Base-by-base conservation (phyloP, 2,329 filamentous ascomycete genomes). In the Hymenoscyphus fructigenus region DNA sequence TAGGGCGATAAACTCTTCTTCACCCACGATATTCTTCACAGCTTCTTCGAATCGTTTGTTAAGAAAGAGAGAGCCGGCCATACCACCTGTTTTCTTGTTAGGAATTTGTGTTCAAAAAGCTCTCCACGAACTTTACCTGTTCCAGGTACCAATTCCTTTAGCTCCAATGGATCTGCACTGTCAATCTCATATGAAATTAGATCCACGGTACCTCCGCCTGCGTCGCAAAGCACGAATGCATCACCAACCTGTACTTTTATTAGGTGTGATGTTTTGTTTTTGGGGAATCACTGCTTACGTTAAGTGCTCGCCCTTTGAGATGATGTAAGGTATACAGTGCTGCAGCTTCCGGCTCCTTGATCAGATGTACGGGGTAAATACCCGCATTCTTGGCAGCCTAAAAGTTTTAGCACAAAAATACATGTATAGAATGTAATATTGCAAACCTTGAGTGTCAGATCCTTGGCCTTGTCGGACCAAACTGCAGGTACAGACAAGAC, bases 401-500 rank as follows among this genome's bases (percentile, higher is more conserved):
- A 44, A 64, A 4, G 74, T 67, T 59, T 6, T 59, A 0, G 69
- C 69, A 2, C 34, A 23, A 0, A 71, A 47, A 3, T 17, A n/a
- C n/a, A n/a, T n/a, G n/a, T 17, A 15, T 10, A 41, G 15, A 15
- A 17, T 41, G 12, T 14, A 17, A 12, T 6, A 14, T 41, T 12
- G 36, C 5, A 41, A 14, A 14, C 9, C 15, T 78, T 75, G 57
- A 76, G 75, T 0, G 83, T 86, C 44, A 79, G 79, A 55, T 83
- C 78, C 60, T 84, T 85, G 34, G 84, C 83, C 5, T 77, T 76
- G 57, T 85, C 83, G 44, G 81, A 83, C 85, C 85, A 87, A 7
- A 87, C 83, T 5, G 84, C 84, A 0, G 85, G 85, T 0, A 87
- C 84, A 0, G 85, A 85, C 23, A 87, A 75, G 57, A 86, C 79